These are phyloP conservation scores for Saccharomyces mikatae DNA, from an alignment of 805 yeast species.

Conservation along the genomic window DNA sequence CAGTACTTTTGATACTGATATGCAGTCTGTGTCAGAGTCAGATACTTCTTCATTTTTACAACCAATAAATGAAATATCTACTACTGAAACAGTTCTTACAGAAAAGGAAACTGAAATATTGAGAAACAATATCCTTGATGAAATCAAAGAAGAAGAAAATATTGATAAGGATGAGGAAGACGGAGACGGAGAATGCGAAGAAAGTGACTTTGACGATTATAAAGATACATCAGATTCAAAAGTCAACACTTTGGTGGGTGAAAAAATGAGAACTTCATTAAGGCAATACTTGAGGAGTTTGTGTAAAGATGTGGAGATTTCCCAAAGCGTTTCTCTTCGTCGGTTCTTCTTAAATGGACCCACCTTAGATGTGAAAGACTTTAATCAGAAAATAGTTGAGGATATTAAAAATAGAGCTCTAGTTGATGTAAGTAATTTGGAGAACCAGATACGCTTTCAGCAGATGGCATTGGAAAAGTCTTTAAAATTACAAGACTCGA, in stretches of 20 bases:
- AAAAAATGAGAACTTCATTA: conserved; percentile 66
- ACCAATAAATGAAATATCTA: neutral
- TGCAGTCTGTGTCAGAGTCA: conserved; percentile 3
- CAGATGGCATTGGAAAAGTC: conserved; percentile 56
- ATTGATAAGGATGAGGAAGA: conserved; percentile 3
- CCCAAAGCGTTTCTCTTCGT: conserved; percentile 42
- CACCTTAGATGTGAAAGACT: conserved; percentile 32
- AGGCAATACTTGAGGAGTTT: conserved; percentile 62
- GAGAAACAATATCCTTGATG: neutral
- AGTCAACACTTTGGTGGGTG: conserved; percentile 46
- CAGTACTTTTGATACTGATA: conserved; percentile 9
- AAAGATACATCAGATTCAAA: conserved; percentile 20
- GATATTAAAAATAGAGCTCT: conserved; percentile 55
- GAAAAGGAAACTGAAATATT: neutral
- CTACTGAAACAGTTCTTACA: neutral
- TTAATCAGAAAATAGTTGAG: conserved; percentile 33
- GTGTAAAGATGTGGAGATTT: conserved; percentile 45
- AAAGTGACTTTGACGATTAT: conserved; percentile 14
- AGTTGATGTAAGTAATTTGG: conserved; percentile 53
- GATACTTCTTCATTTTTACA: neutral
- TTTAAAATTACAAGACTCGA: conserved; percentile 43
- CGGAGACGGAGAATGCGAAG: conserved; percentile 6
- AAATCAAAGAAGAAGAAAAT: neutral
- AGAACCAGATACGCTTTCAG: conserved; percentile 66
- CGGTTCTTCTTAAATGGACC: conserved; percentile 41